phyloP scores from a whole-genome alignment of 2,329 filamentous ascomycete species.

The Tolypocladium tundrense region DNA sequence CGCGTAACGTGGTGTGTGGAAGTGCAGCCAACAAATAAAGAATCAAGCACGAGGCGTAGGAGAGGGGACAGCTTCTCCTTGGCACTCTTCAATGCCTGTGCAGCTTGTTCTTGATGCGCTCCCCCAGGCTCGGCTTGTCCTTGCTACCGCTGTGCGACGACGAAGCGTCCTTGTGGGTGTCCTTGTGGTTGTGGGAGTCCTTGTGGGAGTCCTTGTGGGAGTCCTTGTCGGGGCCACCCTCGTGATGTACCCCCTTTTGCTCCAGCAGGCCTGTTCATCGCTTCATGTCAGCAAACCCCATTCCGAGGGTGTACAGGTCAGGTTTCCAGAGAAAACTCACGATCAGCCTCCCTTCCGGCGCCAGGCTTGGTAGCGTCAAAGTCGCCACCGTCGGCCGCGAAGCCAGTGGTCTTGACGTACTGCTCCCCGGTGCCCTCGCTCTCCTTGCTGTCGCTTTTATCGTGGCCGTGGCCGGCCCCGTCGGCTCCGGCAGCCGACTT shows the following conservation, averaged over 20 bases:
- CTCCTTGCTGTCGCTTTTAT: constrained; percentile 12
- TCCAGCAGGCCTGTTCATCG: constrained; percentile 19
- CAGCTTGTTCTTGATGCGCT: constrained; percentile 62
- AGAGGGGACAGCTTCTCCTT: background rate
- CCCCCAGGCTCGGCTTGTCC: constrained; percentile 43
- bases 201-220: constrained; percentile 4
- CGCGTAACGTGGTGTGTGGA: background rate
- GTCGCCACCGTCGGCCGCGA: constrained; percentile 55
- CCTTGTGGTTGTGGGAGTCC: background rate
- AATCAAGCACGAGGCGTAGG: background rate
- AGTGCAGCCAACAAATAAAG: background rate
- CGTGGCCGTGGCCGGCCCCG: constrained; percentile 3
- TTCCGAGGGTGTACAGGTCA: background rate
- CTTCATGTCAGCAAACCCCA: background rate
- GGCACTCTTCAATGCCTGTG: constrained; percentile 33
- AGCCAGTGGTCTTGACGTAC: constrained; percentile 46
- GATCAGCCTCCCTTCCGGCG: constrained; percentile 56
- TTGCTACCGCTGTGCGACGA: constrained; percentile 5
- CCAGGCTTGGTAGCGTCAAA: constrained; percentile 56
- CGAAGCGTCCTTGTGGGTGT: background rate
- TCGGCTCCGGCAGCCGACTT: background rate
- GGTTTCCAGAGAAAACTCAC: constrained; percentile 28
- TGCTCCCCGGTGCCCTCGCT: constrained; percentile 42
- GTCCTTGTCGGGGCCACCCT: background rate
- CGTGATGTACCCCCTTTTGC: constrained; percentile 14